Base-by-base conservation (phyloP, 192 early-diverging fungal genomes). In the Mortierella claussenii region DNA sequence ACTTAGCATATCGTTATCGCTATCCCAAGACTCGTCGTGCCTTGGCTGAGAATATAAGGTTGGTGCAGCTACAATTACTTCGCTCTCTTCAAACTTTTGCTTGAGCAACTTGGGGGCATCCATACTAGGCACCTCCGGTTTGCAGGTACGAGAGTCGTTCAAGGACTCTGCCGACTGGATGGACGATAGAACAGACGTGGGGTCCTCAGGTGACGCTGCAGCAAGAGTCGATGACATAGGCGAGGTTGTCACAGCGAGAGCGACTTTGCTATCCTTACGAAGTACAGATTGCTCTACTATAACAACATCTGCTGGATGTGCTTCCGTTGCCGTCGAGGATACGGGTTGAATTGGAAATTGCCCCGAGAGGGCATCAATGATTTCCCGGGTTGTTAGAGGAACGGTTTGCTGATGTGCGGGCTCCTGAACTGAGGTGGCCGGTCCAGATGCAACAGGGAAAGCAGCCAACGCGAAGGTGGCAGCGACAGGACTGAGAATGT, bases 341-440 rank as follows among this genome's bases (percentile, higher is more conserved):
- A 57, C 13, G n/a, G 59, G 69, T 13, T 63, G 69, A 18, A 71
- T 71, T 6, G 69, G 69, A 46, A 71, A 63, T 26, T 71, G 69
- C 12, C 69, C 69, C 2, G 69, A 71, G 7, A 71, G 60, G 23
- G 69, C 69, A 33, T 71, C 69, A 59, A 71, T 71, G 26, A 71
- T 71, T 30, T 71, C 69, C 23, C 55, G 62, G 12, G 69, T 71
- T 18, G 69, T 71, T 20, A 71, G 21, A 15, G 69, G 69, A 23
- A 71, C 32, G 0, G 69, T 69, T 8, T 62, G 58, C 40, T 44
- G 53, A 4, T 13, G 44, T 11, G 17, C 12, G 13, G 37, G 37
- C 13, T 40, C 37, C n/a, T n/a, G n/a, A n/a, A n/a, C n/a, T n/a
- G n/a, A n/a, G 37, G 37, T 40, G 12, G 31, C 36, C n/a, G 33